Evolutionary conservation across 2,329 filamentous ascomycete species (phyloP).

Genomic region (Diaporthe eres): DNA sequence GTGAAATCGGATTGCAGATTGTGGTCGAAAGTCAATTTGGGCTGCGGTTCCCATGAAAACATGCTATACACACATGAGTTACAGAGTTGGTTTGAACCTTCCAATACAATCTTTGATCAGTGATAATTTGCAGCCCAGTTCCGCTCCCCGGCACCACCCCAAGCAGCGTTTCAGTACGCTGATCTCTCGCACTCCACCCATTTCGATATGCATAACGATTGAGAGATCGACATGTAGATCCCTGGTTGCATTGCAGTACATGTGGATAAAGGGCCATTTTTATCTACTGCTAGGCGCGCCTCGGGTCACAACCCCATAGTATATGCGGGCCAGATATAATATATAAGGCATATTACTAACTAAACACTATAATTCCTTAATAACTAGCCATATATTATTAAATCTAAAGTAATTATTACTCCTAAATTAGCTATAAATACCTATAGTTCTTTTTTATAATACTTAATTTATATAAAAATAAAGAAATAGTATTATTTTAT

Average conservation of each 20-base stretch:
- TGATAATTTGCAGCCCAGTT: not conserved
- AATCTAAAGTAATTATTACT: no score
- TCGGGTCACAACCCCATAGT: no score
- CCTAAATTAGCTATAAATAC: no score
- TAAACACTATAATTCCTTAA: no score
- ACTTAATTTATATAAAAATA: no score
- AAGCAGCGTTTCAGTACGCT: not conserved
- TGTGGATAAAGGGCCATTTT: not conserved
- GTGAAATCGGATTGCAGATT: not conserved
- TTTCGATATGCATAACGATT: not conserved
- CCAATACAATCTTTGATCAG: not conserved
- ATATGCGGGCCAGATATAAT: no score
- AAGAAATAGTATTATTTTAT: no score
- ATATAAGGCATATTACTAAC: no score
- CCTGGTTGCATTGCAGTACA: not conserved
- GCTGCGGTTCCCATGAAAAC: not conserved
- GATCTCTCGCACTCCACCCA: constrained; percentile 4
- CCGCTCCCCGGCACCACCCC: not conserved
- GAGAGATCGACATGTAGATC: not conserved
- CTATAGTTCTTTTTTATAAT: no score
- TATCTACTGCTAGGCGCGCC: no score
- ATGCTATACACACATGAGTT: not conserved
- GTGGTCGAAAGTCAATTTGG: not conserved
- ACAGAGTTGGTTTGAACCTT: not conserved
- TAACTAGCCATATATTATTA: no score